Conservation (phyloP, 257 asterid genomes). For the Anisodus acutangulus region DNA sequence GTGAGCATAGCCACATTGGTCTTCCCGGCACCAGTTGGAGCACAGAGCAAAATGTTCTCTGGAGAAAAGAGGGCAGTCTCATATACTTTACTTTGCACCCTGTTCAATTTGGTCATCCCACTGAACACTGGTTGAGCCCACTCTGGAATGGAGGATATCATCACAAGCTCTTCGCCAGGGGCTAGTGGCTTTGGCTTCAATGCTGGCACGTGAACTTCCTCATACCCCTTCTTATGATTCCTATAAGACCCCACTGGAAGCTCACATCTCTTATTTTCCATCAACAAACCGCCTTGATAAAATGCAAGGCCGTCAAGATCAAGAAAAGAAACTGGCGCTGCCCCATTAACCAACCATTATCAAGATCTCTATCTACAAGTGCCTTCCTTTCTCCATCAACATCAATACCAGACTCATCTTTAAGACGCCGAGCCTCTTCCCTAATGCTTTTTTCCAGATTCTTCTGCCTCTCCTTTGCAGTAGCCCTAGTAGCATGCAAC, state of each 20-base stretch:
- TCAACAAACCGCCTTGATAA: constrained; percentile 43
- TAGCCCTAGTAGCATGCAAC: constrained; percentile 54
- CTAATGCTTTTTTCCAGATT: constrained; percentile 35
- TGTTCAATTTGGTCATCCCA: constrained; percentile 49
- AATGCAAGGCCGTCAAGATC: constrained; percentile 50
- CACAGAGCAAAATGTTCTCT: constrained; percentile 49
- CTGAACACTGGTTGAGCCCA: constrained; percentile 53
- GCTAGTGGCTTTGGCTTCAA: constrained; percentile 43
- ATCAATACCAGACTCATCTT: constrained; percentile 46
- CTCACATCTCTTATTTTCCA: constrained; percentile 48
- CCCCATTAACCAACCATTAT: constrained; percentile 46
- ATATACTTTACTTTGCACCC: constrained; percentile 52
- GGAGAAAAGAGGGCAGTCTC: constrained; percentile 50
- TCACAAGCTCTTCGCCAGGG: constrained; percentile 42
- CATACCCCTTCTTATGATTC: constrained; percentile 46
- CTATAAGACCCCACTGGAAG: constrained; percentile 45
- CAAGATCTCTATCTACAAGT: constrained; percentile 42
- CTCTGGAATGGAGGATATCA: constrained; percentile 47
- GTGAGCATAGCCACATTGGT: constrained; percentile 58
- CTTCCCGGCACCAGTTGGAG: constrained; percentile 59
- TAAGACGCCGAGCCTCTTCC: constrained; percentile 49
- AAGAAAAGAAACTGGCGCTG: constrained; percentile 49
- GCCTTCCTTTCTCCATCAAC: constrained; percentile 35
- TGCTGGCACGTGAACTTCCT: constrained; percentile 53
- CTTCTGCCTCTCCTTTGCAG: constrained; percentile 48